Evolutionary conservation across 2,329 filamentous ascomycete species (phyloP).

Genomic region (Scolecobasidium constrictum): DNA sequence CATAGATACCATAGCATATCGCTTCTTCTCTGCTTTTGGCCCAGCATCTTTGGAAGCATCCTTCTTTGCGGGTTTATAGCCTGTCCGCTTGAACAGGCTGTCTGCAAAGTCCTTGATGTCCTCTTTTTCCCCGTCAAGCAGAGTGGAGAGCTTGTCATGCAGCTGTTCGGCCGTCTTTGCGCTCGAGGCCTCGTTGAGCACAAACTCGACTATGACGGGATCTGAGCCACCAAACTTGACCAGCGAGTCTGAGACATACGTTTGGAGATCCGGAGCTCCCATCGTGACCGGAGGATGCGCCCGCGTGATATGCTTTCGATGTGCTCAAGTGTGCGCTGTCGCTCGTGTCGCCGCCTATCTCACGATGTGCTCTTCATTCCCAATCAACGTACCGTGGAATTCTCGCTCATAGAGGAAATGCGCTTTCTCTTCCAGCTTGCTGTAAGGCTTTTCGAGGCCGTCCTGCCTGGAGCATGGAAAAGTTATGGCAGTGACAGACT

Average conservation of each 20-base stretch:
- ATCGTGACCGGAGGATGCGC: conserved; percentile 11
- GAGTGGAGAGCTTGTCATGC: conserved; percentile 39
- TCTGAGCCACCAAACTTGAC: conserved; percentile 46
- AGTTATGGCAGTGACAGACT: too few species aligned
- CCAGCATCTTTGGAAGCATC: conserved; percentile 7
- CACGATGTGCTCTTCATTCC: too few species aligned
- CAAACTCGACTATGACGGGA: conserved; percentile 45
- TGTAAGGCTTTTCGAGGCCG: too few species aligned
- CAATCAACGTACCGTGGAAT: too few species aligned
- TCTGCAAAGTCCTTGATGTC: conserved; percentile 37
- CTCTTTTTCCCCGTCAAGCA: conserved; percentile 38
- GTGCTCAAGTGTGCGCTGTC: too few species aligned
- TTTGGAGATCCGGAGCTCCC: conserved; percentile 17
- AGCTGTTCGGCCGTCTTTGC: conserved; percentile 37
- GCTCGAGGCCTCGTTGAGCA: conserved; percentile 41
- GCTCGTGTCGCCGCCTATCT: too few species aligned
- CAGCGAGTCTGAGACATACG: conserved; percentile 36
- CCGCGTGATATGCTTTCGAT: too few species aligned
- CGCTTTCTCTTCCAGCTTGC: too few species aligned
- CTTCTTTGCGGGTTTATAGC: conserved; percentile 16
- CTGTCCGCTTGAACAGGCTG: conserved; percentile 31
- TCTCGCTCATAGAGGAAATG: too few species aligned
- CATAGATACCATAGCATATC: conserved; percentile 45
- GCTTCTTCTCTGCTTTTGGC: conserved; percentile 26
- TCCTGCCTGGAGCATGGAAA: too few species aligned